Evolutionary conservation across 225 moss, liverwort and hornwort species (phyloP).

Genomic region (Lunularia cruciata): DNA sequence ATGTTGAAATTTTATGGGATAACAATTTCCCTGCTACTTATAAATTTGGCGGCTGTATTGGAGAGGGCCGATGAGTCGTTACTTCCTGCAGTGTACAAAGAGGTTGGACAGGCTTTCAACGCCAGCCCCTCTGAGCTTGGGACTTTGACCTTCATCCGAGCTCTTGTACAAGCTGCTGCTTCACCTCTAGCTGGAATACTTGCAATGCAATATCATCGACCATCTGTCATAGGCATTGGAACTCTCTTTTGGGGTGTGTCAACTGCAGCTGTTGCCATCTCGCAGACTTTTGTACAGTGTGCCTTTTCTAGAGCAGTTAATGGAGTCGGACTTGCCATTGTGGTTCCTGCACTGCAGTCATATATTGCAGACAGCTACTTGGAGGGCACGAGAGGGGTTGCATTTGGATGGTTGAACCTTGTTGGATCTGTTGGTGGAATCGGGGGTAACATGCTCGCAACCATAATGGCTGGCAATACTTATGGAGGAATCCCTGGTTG

Average conservation of each 20-base stretch:
- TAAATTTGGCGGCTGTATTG: conserved; percentile 82
- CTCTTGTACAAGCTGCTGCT: conserved; percentile 76
- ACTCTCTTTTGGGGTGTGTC: conserved; percentile 92
- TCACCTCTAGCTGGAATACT: conserved; percentile 90
- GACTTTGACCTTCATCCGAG: conserved; percentile 85
- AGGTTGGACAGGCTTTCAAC: conserved; percentile 81
- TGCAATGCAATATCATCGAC: conserved; percentile 88
- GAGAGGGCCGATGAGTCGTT: conserved; percentile 87
- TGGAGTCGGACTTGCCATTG: conserved; percentile 91
- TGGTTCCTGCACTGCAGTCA: conserved; percentile 91
- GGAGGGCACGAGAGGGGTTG: conserved; percentile 82
- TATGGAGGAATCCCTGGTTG: conserved; percentile 76
- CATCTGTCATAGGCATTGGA: conserved; percentile 89
- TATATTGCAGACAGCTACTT: conserved; percentile 90
- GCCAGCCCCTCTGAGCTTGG: conserved; percentile 91
- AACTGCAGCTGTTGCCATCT: conserved; percentile 78
- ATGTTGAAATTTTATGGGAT: conserved; percentile 62
- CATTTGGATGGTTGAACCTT: conserved; percentile 92
- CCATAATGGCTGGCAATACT: conserved; percentile 77
- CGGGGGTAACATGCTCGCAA: conserved; percentile 81
- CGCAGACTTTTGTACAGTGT: conserved; percentile 71
- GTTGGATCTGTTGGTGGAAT: conserved; percentile 84
- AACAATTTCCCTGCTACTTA: conserved; percentile 69
- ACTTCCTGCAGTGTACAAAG: conserved; percentile 95
- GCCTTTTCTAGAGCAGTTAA: conserved; percentile 79